These are phyloP conservation scores for Closterium sp. DNA, from an alignment of 139 green algal genomes.

Conservation along the genomic window DNA sequence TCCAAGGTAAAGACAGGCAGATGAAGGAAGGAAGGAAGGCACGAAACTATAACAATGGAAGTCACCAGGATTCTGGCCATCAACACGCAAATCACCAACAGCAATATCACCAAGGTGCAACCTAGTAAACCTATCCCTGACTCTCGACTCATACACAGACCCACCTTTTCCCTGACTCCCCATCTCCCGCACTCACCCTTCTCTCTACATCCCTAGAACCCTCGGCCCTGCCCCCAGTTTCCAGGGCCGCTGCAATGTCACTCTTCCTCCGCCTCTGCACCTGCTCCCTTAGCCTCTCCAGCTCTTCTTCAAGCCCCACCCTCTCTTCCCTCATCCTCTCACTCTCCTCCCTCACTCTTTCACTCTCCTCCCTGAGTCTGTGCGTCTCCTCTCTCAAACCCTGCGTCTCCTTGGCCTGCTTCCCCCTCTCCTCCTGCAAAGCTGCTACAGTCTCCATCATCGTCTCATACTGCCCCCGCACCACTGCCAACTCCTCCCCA, in stretches of 20 bases:
- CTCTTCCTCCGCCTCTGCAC: background rate
- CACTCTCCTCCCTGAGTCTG: background rate
- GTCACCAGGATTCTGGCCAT: too few relatives aligned
- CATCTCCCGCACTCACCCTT: background rate
- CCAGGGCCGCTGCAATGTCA: background rate
- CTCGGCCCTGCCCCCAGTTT: background rate
- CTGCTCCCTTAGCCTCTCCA: background rate
- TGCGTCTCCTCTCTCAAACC: background rate
- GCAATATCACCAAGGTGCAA: too few relatives aligned
- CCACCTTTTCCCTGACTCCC: background rate
- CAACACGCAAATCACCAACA: too few relatives aligned
- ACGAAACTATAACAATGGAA: background rate
- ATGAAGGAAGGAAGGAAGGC: background rate
- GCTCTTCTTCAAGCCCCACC: background rate
- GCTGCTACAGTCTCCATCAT: conserved; percentile 28
- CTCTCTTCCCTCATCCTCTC: conserved; percentile 2
- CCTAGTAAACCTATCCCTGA: background rate
- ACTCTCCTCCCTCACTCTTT: background rate
- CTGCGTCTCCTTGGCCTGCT: background rate
- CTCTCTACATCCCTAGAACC: background rate
- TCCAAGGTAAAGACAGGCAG: background rate
- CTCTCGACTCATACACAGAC: background rate
- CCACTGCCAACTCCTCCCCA: conserved; percentile 26
- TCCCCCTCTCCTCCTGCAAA: conserved; percentile 21
- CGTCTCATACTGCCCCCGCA: conserved; percentile 28